Conservation (phyloP, 495 filamentous ascomycete species). For the Pyrenopolyporus hunteri region DNA sequence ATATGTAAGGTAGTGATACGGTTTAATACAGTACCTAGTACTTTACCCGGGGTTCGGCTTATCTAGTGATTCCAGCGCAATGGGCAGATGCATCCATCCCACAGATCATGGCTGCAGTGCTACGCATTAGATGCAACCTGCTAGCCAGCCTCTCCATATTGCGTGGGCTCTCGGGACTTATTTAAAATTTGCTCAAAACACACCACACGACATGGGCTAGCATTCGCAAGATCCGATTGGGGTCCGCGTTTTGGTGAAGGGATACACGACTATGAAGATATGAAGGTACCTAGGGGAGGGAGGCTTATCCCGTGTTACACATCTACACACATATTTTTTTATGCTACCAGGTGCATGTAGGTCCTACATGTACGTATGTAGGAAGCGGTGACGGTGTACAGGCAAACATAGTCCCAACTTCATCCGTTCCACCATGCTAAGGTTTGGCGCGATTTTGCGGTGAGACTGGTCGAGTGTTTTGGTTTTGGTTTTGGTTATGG, state of each 20-base stretch:
- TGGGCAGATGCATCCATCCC: slow-evolving; percentile 39
- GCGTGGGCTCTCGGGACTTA: slow-evolving; percentile 30
- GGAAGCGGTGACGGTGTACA: slow-evolving; percentile 20
- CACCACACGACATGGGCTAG: slow-evolving; percentile 36
- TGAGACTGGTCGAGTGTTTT: not conserved
- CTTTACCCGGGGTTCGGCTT: slow-evolving; percentile 18
- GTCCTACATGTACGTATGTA: not conserved
- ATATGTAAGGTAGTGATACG: not conserved
- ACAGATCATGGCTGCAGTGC: slow-evolving; percentile 36
- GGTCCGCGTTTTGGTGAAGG: slow-evolving; percentile 15
- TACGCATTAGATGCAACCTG: slow-evolving; percentile 36
- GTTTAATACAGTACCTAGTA: slow-evolving; percentile 14
- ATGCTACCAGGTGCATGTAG: too few relatives aligned
- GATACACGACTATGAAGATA: too few relatives aligned
- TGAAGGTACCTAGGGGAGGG: not conserved
- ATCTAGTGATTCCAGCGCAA: slow-evolving; percentile 31
- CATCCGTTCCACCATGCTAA: slow-evolving; percentile 1
- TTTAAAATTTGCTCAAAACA: slow-evolving; percentile 37
- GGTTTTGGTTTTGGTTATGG: too few relatives aligned
- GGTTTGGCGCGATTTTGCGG: not conserved
- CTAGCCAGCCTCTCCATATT: slow-evolving; percentile 17
- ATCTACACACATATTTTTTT: not conserved
- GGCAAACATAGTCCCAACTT: slow-evolving; percentile 1
- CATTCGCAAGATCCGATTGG: slow-evolving; percentile 34
- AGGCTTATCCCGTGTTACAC: slow-evolving; percentile 36